Percentiles rank a stretch among this genome's conserved stretches.
Conservation (phyloP, 495 filamentous ascomycete species). For the Penicillium chermesinum region DNA sequence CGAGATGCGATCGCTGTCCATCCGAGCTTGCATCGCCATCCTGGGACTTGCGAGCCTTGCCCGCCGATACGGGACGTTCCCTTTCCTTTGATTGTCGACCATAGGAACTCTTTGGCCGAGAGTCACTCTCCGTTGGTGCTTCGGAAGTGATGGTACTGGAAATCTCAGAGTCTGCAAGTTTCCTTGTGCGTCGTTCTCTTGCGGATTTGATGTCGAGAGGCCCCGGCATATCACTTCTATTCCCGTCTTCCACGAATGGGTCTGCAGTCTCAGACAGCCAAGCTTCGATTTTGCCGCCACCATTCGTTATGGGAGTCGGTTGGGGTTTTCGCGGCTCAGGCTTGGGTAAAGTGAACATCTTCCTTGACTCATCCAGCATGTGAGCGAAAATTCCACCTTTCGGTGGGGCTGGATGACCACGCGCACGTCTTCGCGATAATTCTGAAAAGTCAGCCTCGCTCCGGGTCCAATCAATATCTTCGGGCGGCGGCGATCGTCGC, state of each 20-base stretch:
- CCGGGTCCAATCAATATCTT: constrained; percentile 38
- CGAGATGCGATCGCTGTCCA: constrained; percentile 7
- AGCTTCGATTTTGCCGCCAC: constrained; percentile 61
- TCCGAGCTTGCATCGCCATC: constrained; percentile 5
- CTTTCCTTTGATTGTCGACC: constrained; percentile 26
- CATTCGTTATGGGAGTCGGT: constrained; percentile 29
- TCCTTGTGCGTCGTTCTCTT: constrained; percentile 24
- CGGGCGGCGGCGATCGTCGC: constrained; percentile 24
- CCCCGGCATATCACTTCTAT: constrained; percentile 40
- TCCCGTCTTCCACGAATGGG: constrained; percentile 57
- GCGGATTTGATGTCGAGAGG: constrained; percentile 39
- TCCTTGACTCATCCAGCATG: constrained; percentile 47
- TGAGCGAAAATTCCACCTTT: constrained; percentile 48
- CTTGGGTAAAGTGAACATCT: constrained; percentile 51
- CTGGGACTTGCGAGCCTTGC: constrained; percentile 10
- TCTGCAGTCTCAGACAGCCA: constrained; percentile 72
- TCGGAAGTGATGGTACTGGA: constrained; percentile 17
- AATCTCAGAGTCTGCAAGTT: constrained; percentile 16
- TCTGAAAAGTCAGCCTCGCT: constrained; percentile 46
- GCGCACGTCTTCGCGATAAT: constrained; percentile 36
- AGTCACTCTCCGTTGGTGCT: constrained; percentile 18
- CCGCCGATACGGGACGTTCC: constrained; percentile 12
- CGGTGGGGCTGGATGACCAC: constrained; percentile 32
- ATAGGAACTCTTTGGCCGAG: constrained; percentile 25
- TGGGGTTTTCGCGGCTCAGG: constrained; percentile 44